Base-by-base conservation (phyloP, 805 yeast species). In the Candida pini region DNA sequence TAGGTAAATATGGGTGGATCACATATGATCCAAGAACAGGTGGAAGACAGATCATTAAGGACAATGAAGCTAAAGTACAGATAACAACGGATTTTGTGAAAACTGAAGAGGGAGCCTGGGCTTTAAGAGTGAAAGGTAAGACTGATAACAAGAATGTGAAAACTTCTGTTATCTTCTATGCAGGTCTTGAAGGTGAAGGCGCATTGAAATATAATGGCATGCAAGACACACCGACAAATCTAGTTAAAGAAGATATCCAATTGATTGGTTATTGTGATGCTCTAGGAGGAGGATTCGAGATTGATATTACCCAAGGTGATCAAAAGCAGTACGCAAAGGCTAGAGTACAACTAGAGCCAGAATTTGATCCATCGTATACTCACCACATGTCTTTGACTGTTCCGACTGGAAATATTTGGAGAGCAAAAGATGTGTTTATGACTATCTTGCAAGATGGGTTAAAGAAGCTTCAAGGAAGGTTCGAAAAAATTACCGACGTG, bases 21-120 rank as follows among this genome's bases (percentile, higher is more conserved):
- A 63, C 68, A 24, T 92, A 82, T 55, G 97, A 92, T 53, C 88
- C 96, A 5, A 69, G 97, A 43, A 32, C 60, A 10, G 98, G 98
- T 17, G 98, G 98, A 0, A 65, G 72, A 40, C 90, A 92, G 52
- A 64, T 73, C 2, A 77, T 92, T 19, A 61, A 66, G 24, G 98
- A 92, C 54, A 57, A 62, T 15, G 82, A 73, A 22, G 72, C 77
- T 41, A 75, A 76, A 35, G 58, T 88, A 4, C 71, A 73, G 35
- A 49, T 92, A 26, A 71, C 75, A 0, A 76, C 85, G 5, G 84
- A 81, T 40, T 84, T 88, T 56, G 82, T 82, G 20, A 92, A 92
- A 60, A 71, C 75, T 31, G 80, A 74, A 36, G 84, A 81, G 3
- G 75, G 74, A 13, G 79, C 82, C 30, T 90, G 98, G 97, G 95